A percentile compares a stretch with the other conserved stretches of the same genome.
Conservation (phyloP, 2,329 filamentous ascomycete species). For the Aureobasidium mangrovei region DNA sequence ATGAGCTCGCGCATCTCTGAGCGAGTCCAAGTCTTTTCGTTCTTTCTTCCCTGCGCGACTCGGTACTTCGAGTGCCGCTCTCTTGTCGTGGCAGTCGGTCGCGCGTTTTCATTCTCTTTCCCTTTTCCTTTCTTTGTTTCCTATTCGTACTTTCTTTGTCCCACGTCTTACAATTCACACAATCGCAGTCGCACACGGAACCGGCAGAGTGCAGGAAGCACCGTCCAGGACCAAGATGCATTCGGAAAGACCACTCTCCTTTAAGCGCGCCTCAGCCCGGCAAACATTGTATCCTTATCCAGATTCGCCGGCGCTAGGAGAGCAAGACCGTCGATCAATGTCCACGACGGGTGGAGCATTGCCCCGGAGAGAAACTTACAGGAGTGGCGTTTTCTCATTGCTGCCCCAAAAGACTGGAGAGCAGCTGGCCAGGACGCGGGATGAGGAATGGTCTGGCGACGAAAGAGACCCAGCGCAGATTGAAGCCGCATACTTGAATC, state of each 20-base stretch:
- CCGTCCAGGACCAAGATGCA: conserved; percentile 3
- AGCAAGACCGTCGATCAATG: conserved; percentile 10
- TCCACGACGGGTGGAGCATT: conserved; percentile 10
- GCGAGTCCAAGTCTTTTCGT: not conserved
- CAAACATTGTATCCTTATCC: conserved; percentile 13
- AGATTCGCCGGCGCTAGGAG: conserved; percentile 9
- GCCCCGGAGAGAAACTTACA: conserved; percentile 3
- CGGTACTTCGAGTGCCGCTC: not conserved
- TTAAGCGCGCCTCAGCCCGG: conserved; percentile 8
- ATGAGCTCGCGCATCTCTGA: not conserved
- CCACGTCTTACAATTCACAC: not conserved
- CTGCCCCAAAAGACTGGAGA: conserved; percentile 6
- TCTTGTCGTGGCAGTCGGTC: not conserved
- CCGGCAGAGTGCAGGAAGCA: conserved; percentile 9
- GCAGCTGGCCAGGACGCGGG: not conserved
- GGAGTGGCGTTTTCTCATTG: conserved; percentile 7
- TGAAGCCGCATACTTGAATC: conserved; percentile 10
- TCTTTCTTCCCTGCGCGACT: not conserved
- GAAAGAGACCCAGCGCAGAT: conserved; percentile 13
- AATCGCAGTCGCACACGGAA: not conserved
- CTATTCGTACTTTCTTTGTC: conserved; percentile 2
- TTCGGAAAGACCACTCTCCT: conserved; percentile 12
- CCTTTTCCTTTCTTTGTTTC: conserved; percentile 2
- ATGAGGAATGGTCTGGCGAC: conserved; percentile 10
- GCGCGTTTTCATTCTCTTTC: not conserved